Percentiles rank a stretch among this genome's conserved stretches.
Evolutionary conservation across 2,329 filamentous ascomycete species (phyloP).

Genomic region (Pseudocercospora musae): DNA sequence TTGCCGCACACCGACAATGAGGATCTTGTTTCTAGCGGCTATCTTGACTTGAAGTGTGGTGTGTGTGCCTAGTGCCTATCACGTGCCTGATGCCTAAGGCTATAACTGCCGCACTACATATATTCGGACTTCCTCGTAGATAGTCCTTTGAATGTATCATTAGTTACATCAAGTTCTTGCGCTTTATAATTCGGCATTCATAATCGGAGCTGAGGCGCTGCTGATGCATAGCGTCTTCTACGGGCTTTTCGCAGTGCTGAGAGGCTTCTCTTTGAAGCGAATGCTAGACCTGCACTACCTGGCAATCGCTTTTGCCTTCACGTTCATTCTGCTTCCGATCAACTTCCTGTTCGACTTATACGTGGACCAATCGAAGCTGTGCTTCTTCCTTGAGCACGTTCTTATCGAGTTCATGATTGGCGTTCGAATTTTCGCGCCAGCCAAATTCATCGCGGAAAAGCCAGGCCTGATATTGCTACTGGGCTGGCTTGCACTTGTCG

Average conservation of each 20-base stretch:
- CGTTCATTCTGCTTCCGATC: constrained; percentile 12
- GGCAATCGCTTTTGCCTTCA: constrained; percentile 15
- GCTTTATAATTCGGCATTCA: constrained; percentile 12
- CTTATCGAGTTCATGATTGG: constrained; percentile 17
- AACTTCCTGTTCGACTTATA: constrained; percentile 13
- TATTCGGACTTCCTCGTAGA: too few species aligned
- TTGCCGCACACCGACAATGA: constrained; percentile 7
- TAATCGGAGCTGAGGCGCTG: constrained; percentile 8
- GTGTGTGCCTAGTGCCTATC: too few species aligned
- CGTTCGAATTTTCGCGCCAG: constrained; percentile 11
- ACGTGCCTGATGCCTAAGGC: too few species aligned
- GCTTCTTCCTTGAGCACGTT: constrained; percentile 21
- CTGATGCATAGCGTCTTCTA: constrained; percentile 17
- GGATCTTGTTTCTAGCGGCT: constrained; percentile 4
- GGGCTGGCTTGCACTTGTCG: constrained; percentile 11
- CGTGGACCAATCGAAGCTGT: constrained; percentile 14
- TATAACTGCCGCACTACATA: too few species aligned
- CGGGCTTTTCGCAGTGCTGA: constrained; percentile 16
- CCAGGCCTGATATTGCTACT: constrained; percentile 7
- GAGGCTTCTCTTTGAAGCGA: constrained; percentile 16
- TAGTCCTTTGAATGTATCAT: too few species aligned
- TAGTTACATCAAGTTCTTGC: too few species aligned
- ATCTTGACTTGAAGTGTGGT: too few species aligned
- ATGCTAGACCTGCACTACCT: constrained; percentile 21
- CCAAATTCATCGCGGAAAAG: background rate